Evolutionary conservation across 2,329 filamentous ascomycete genomes (phyloP).

Genomic region (Epichloe scottii): DNA sequence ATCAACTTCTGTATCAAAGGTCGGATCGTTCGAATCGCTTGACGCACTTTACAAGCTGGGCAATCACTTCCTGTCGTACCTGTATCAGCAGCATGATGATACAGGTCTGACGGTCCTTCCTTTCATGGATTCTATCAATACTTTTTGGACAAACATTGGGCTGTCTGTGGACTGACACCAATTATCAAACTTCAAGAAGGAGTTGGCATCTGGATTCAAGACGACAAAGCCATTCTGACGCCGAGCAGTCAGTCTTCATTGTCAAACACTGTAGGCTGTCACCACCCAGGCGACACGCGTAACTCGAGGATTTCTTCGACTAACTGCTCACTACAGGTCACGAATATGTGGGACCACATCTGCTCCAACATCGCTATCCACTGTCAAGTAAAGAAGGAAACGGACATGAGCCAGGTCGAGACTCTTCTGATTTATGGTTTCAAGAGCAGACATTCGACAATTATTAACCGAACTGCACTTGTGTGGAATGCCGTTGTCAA

Average conservation of each 20-base stretch:
- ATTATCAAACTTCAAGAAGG: slow-evolving; percentile 50
- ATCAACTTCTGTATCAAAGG: slow-evolving; percentile 14
- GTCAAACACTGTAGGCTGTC: slow-evolving; percentile 26
- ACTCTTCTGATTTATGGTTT: slow-evolving; percentile 42
- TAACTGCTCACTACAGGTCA: slow-evolving; percentile 13
- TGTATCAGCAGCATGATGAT: slow-evolving; percentile 37
- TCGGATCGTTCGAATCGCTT: slow-evolving; percentile 49
- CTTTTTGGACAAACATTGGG: slow-evolving; percentile 20
- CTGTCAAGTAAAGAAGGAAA: slow-evolving; percentile 24
- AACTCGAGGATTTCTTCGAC: background rate
- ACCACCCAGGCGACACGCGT: background rate
- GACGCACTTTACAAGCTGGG: slow-evolving; percentile 52
- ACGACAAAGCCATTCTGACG: slow-evolving; percentile 32
- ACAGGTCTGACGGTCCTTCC: slow-evolving; percentile 16
- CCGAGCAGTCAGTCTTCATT: slow-evolving; percentile 26
- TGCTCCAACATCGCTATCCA: slow-evolving; percentile 26
- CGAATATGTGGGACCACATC: slow-evolving; percentile 35
- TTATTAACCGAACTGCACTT: slow-evolving; percentile 36
- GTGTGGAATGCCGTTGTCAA: slow-evolving; percentile 63
- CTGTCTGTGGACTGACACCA: slow-evolving; percentile 25
- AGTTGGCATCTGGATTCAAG: slow-evolving; percentile 51
- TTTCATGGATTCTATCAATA: slow-evolving; percentile 14
- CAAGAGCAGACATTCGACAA: slow-evolving; percentile 42
- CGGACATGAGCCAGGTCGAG: slow-evolving; percentile 41
- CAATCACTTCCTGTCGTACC: slow-evolving; percentile 35